Base-by-base conservation (phyloP, 139 green algal species). In the Tetraselmis chui region DNA sequence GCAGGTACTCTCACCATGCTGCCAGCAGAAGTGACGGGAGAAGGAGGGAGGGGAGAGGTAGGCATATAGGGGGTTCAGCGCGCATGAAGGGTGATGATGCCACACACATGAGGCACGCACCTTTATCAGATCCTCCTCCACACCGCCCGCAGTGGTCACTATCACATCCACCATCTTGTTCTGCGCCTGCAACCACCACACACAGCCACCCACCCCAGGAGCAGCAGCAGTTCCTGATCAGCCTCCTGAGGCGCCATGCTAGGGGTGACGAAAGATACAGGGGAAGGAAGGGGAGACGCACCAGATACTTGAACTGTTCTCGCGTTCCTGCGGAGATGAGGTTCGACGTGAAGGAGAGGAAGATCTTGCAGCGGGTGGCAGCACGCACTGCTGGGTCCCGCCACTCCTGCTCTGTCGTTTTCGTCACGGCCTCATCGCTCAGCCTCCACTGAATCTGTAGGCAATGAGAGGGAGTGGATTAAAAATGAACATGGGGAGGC, bases 71-170 rank as follows among this genome's bases (percentile, higher is more conserved):
- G n/a, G n/a, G n/a, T n/a, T n/a, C n/a, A n/a, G n/a, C n/a, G n/a
- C n/a, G n/a, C n/a, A n/a, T n/a, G n/a, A n/a, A n/a, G n/a, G n/a
- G n/a, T n/a, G n/a, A n/a, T n/a, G n/a, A 67, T 67, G 45, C 18
- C 45, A 5, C 11, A 67, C 67, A 0, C 31, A 24, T 23, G 32
- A 29, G n/a, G 22, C 1, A 0, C 81, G 0, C 75, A 87, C 87
- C 84, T 99, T 99, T 82, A 99, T 99, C 77, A 99, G 84, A 85
- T 99, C 97, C 86, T 99, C 97, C 84, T 99, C 97, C 23, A 99
- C 85, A 5, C 97, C 97, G 1, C 97, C 97, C 0, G 97, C 97
- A 29, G 95, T 99, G 1, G 95, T 98, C 24, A 98, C 96, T 18
- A 99, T 23, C 23, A 97, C 93, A 85, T 99, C 95, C 25, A 99